Base-by-base conservation (phyloP, 345 rosid species). In the Lenwebbia sp. region DNA sequence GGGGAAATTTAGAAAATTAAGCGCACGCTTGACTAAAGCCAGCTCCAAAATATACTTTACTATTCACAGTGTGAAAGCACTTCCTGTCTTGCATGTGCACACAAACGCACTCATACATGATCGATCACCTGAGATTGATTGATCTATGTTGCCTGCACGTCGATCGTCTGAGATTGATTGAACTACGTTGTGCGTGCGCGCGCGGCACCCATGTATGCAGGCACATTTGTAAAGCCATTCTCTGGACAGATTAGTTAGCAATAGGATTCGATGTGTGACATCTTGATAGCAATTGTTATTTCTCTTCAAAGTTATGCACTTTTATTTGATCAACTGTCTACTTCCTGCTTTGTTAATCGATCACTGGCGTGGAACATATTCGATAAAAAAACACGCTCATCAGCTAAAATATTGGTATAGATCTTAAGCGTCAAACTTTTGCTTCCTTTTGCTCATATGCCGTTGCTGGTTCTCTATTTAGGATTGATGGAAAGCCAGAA, bases 401-500 rank as follows among this genome's bases (percentile, higher is more conserved):
- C 47, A 70, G 23, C 3, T 37, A 70, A 37, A 70, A 70, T 37
- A 37, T 70, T 37, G 81, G 81, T 70, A 21, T 37, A 19, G 81
- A 70, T 70, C 47, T 70, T 37, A 37, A 70, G 26, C 7, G 0
- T 19, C 26, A 37, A 37, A 21, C 13, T 70, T 70, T 70, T 70
- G 47, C 47, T 70, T 70, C 25, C 81, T 37, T 86, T 13, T 56
- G 55, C 83, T 84, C 70, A 33, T 70, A 21, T 83, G 53, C 47
- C 2, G 10, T 84, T 51, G 56, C 82, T 85, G 40, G 83, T 85
- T 25, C 75, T 85, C 90, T 58, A 26, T 92, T 1, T 83, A 95
- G 99, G 94, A 89, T 96, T 78, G 98, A 97, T 87, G 99, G 99
- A 54, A 96, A 96, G 93, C 95, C 99, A n/a, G 99, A 96, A 91